Evolutionary conservation across 805 yeast species (phyloP), one percentile per base, ranked within the genome.

Genomic region (Gaillardinia entomophila): DNA sequence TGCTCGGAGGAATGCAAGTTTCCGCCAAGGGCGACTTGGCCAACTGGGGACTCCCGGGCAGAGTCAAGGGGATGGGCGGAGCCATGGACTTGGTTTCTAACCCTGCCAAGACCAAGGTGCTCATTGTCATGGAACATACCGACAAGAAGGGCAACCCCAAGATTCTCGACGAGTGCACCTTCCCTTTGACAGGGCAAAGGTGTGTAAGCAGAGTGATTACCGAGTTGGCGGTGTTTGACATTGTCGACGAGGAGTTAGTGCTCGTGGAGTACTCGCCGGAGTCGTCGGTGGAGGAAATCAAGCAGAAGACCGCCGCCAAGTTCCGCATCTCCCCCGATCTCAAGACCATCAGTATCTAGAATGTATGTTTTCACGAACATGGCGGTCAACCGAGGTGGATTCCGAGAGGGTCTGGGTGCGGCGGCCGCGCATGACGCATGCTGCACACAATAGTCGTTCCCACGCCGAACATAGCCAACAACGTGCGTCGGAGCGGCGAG

Each of bases 51-150:
- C 53, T 71, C 3, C 75, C 77, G 1, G 75, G 75, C 6, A 53
- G 61, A 36, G 63, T 71, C 27, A 68, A 66, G 45, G 76, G 76
- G 13, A 71, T 70, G 69, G 76, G 76, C 16, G 75, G 76, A 12
- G 75, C 75, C 16, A 71, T 71, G 75, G 75, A 69, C 43, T 57
- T 71, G 16, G 75, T 68, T 4, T 62, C 72, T 5, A 67, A 68
- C 41, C 73, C 74, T 12, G 49, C 50, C 17, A 48, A 57, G 23
- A 71, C 75, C 4, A 51, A 55, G 32, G 74, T 71, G 12, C 66
- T 71, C 22, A 73, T 67, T 10, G 53, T 65, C 33, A 70, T 68
- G 57, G 75, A 71, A 36, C 75, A 71, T 42, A 57, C 55, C 20
- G 74, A 70, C 42, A 65, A 61, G 45, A 59, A 67, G 44, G 74